A percentile compares a stretch with the other conserved stretches of the same genome.
Conservation (phyloP, 169 alveolate genomes). For the Babesia caballi region DNA sequence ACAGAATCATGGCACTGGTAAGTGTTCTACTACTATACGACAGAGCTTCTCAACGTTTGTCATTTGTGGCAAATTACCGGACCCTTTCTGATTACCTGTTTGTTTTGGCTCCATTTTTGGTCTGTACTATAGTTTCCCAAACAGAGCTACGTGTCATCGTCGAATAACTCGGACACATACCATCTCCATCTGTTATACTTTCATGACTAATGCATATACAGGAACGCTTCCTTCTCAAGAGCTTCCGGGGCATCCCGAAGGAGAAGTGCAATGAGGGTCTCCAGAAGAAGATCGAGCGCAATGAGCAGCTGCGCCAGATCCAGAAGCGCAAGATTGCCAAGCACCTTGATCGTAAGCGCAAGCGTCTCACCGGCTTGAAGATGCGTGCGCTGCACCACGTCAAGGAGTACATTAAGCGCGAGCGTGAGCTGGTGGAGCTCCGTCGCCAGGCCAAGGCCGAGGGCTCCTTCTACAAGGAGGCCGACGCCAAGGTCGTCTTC, state of each 20-base stretch:
- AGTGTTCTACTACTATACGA: too few relatives aligned
- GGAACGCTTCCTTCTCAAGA: slow-evolving; percentile 52
- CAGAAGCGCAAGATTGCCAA: slow-evolving; percentile 24
- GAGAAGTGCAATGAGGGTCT: slow-evolving; percentile 61
- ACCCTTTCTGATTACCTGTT: too few relatives aligned
- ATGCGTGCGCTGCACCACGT: slow-evolving; percentile 71
- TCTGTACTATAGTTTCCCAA: too few relatives aligned
- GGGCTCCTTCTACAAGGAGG: slow-evolving; percentile 76
- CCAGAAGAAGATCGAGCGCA: slow-evolving; percentile 59
- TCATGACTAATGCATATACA: background rate
- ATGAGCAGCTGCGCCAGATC: slow-evolving; percentile 32
- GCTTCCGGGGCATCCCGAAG: slow-evolving; percentile 63
- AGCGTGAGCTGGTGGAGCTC: slow-evolving; percentile 64
- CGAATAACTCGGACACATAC: too few relatives aligned
- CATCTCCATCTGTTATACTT: too few relatives aligned
- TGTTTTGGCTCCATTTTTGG: too few relatives aligned
- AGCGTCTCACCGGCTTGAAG: slow-evolving; percentile 58
- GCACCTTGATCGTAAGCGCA: slow-evolving; percentile 32
- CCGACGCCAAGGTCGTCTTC: slow-evolving; percentile 93
- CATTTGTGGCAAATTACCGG: too few relatives aligned
- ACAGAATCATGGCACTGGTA: background rate
- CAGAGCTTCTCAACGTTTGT: too few relatives aligned
- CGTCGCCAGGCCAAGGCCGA: slow-evolving; percentile 77
- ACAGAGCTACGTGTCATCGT: too few relatives aligned
- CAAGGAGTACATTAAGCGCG: slow-evolving; percentile 70